Percentiles rank a stretch among this genome's conserved stretches.
These are phyloP conservation scores for Ochromonas danica DNA, from an alignment of 108 stramenopile species.

Conservation along the genomic window DNA sequence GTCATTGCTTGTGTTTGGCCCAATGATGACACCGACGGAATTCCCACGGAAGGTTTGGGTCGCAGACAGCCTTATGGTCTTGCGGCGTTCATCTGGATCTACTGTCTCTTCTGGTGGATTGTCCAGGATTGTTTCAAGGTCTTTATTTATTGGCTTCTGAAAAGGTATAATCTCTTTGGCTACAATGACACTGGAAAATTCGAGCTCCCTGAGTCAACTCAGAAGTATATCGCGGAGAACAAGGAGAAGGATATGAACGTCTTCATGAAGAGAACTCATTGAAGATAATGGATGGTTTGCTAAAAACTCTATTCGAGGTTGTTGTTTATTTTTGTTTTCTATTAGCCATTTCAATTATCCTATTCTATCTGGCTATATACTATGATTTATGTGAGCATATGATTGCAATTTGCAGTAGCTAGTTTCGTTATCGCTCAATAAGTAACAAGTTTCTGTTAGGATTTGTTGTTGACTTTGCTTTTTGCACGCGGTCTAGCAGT, in stretches of 20 bases:
- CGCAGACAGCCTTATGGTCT: slow-evolving; percentile 23
- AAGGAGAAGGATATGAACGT: not conserved
- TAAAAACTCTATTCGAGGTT: no score
- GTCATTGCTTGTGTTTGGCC: slow-evolving; percentile 41
- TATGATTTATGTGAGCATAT: no score
- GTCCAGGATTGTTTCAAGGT: slow-evolving; percentile 35
- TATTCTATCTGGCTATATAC: no score
- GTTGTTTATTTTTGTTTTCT: no score
- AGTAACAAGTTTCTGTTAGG: no score
- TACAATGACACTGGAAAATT: slow-evolving; percentile 23
- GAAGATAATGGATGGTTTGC: no score
- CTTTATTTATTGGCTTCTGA: slow-evolving; percentile 20
- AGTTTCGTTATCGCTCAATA: no score
- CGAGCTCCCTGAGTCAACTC: not conserved
- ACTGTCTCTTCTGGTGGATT: slow-evolving; percentile 33
- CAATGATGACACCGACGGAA: slow-evolving; percentile 6
- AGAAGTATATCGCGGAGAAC: not conserved
- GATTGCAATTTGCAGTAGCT: no score
- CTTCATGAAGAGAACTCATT: no score
- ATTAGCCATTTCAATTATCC: no score
- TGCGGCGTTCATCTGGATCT: slow-evolving; percentile 19
- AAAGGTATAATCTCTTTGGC: slow-evolving; percentile 23
- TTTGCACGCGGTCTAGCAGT: no score
- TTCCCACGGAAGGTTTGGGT: slow-evolving; percentile 27
- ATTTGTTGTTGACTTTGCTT: no score